Conservation (phyloP, 139 green algal species). For the Protoeuglena noctilucae region DNA sequence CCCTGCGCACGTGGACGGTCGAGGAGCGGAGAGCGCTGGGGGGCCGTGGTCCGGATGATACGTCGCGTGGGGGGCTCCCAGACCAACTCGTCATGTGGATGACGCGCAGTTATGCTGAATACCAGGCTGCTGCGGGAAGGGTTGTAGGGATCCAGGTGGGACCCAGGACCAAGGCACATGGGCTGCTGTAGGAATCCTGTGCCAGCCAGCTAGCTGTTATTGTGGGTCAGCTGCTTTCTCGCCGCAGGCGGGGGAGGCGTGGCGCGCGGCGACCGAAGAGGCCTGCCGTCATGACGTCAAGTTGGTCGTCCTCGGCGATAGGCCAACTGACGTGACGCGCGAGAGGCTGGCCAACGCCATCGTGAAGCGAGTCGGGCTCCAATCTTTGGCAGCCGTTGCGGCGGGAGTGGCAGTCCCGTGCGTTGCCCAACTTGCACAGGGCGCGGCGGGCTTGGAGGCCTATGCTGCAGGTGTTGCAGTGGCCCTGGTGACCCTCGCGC, state of each 20-base stretch:
- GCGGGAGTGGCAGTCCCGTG: conserved; percentile 6
- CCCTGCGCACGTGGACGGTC: not conserved
- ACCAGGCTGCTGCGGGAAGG: conserved; percentile 14
- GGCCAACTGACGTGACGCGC: conserved; percentile 21
- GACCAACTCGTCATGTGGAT: conserved; percentile 20
- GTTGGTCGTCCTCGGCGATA: conserved; percentile 51
- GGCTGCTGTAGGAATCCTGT: not conserved
- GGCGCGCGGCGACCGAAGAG: conserved; percentile 40
- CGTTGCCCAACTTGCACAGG: too few relatives aligned
- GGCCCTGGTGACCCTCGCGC: conserved; percentile 2
- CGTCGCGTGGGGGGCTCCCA: too few relatives aligned
- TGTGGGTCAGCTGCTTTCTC: not conserved
- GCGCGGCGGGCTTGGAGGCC: conserved; percentile 5
- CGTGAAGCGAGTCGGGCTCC: conserved; percentile 7
- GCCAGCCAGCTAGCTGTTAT: not conserved
- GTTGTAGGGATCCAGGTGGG: conserved; percentile 1
- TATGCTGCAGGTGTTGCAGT: conserved; percentile 13
- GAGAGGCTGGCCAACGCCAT: conserved; percentile 29
- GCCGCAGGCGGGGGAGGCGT: conserved; percentile 30
- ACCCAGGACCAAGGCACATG: not conserved
- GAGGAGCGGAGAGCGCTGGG: not conserved
- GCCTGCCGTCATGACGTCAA: conserved; percentile 20
- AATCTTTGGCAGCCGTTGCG: conserved; percentile 11
- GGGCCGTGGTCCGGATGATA: not conserved
- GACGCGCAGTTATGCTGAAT: conserved; percentile 17